Percentiles rank a stretch among this genome's conserved stretches.
Conservation (phyloP, 192 early-diverging fungal species). For the Backusella mclennaniae region DNA sequence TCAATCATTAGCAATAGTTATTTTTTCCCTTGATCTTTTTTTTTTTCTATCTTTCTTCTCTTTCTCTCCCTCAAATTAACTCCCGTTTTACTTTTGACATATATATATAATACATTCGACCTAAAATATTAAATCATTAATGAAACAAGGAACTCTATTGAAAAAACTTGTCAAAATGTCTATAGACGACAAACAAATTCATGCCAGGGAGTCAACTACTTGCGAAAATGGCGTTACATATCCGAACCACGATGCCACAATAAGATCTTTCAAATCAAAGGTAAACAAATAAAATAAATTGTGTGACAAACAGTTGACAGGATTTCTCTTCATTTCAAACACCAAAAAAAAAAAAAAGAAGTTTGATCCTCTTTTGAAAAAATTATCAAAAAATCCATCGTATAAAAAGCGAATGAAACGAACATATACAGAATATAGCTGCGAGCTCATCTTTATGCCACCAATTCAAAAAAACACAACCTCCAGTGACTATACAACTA, state of each 20-base stretch:
- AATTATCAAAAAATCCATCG: background rate
- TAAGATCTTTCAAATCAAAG: background rate
- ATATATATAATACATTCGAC: background rate
- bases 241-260: background rate
- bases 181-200: slow-evolving; percentile 3
- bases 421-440: background rate
- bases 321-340: background rate
- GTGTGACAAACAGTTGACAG: background rate
- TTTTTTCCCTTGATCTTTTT: background rate
- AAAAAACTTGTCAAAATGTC: background rate
- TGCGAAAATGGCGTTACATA: background rate
- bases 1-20: background rate
- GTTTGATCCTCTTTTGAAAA: background rate
- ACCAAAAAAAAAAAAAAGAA: background rate
- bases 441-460: slow-evolving; percentile 3
- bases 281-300: background rate
- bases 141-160: background rate
- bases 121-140: background rate
- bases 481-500: background rate
- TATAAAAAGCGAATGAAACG: background rate
- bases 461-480: background rate
- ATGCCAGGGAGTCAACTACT: background rate
- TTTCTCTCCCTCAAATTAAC: slow-evolving; percentile 10
- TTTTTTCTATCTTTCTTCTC: background rate
- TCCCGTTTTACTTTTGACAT: slow-evolving; percentile 2